Evolutionary conservation across 2,329 filamentous ascomycete species (phyloP), one percentile per base, ranked within the genome.

Genomic region (Epichloe glyceriae): DNA sequence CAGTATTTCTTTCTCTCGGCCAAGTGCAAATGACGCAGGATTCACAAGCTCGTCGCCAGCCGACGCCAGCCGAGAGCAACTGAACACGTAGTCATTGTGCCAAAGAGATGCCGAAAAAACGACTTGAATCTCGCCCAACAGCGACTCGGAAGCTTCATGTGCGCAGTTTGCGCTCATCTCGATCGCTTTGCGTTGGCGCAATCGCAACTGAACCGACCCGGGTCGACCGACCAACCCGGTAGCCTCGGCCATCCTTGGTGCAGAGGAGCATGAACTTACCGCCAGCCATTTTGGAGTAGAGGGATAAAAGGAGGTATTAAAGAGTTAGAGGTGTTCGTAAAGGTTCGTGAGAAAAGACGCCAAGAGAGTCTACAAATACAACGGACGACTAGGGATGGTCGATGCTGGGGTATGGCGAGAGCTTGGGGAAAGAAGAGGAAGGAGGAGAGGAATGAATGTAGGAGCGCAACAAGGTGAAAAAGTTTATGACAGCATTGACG

Each of bases 401-500:
- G 47, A 46, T 33, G 44, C 26, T 46, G 38, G 10, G 22, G 20
- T n/a, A 34, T 34, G 11, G 19, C 46, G 20, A 50, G 53, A 54
- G 49, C 58, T 54, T 54, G 47, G 51, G 50, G 53, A 10, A 20
- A 11, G 34, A 53, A 54, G 54, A 30, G 12, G 33, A 57, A 51
- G 55, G 59, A 52, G 53, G 54, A 55, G 52, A 57, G 57, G 52
- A 35, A 39, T 34, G 52, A 35, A 39, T 34, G 47, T 50, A 54
- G 53, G 54, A 47, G 26, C 14, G 26, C 30, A 35, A 46, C 15
- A 42, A 41, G 38, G 33, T 40, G 39, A 38, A 52, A 66, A 65
- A 60, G 57, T 66, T 68, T 63, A 69, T 68, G 67, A 70, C 68
- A 67, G 62, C 66, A 69, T 68, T 65, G 61, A 60, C 59, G 52